Evolutionary conservation across 2,329 filamentous ascomycete species (phyloP), one percentile per base, ranked within the genome.

Genomic region (Colletotrichum falcatum): DNA sequence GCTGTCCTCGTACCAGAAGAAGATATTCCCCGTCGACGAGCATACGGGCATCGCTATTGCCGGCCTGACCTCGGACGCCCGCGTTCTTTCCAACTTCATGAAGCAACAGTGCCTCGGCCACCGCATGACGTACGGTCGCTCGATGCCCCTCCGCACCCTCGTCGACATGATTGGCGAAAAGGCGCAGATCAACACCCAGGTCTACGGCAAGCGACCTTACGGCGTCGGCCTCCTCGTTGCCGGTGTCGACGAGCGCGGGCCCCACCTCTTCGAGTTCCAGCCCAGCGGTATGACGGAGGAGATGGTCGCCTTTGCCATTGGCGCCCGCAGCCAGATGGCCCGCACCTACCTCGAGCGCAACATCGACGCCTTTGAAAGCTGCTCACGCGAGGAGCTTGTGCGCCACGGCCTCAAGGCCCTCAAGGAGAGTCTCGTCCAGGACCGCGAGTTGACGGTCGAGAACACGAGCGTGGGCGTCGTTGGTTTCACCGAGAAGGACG

Each of bases 81-180:
- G 96, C 79, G 96, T 99, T 77, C 94, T 99, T 77, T 98, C 95
- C 87, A 99, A 99, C 90, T 99, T 98, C 87, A 98, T 99, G 95
- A 98, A 98, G 87, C 94, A 97, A 85, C 96, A 98, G 85, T 97
- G 94, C 74, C 94, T 99, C 78, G 93, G 94, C 78, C 95, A 96
- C 78, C 94, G 95, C 82, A 91, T 99, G 77, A 97, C 94, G 68
- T 98, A 97, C 86, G 95, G 94, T 83, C 95, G 96, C 75, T 91
- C 95, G 75, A 96, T 99, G 80, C 94, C 94, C 39, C 87, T 98
- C 79, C 92, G 94, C 78, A 92, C 93, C 73, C 94, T 98, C 77
- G 95, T 97, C 75, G 89, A 91, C 74, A 92, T 95, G 83, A 98
- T 99, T 79, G 95, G 93, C 77, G 94, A 97, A 82, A 96, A 97